A percentile compares a stretch with the other conserved stretches of the same genome.
Evolutionary conservation across 805 yeast species (phyloP).

Genomic region (Ogataea pini): DNA sequence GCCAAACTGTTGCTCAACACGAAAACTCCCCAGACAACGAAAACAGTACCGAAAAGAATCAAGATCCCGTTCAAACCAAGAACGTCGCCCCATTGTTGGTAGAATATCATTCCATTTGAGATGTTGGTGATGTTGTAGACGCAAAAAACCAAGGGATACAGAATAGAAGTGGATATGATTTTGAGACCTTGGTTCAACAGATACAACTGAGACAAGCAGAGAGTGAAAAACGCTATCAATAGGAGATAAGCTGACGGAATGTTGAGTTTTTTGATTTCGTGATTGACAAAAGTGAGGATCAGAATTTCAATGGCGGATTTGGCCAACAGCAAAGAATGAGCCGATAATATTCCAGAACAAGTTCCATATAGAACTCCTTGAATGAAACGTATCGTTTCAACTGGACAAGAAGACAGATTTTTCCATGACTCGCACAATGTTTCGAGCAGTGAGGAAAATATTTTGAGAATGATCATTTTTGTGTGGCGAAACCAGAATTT

Average conservation of each 20-base stretch:
- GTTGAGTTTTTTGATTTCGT: constrained; percentile 34
- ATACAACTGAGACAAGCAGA: constrained; percentile 71
- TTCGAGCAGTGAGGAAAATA: neutral
- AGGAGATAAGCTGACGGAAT: constrained; percentile 50
- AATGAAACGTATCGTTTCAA: constrained; percentile 29
- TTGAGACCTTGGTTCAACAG: constrained; percentile 74
- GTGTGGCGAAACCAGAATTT: neutral
- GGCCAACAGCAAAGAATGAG: constrained; percentile 84
- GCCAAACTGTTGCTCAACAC: constrained; percentile 56
- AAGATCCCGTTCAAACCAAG: constrained; percentile 37
- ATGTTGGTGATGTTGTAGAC: constrained; percentile 73
- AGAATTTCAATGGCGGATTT: constrained; percentile 76
- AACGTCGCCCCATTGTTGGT: constrained; percentile 49
- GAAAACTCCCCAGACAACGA: constrained; percentile 68
- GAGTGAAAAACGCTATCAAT: constrained; percentile 51
- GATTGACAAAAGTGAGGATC: constrained; percentile 43
- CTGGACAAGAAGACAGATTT: constrained; percentile 14
- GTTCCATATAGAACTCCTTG: constrained; percentile 68
- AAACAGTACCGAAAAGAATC: constrained; percentile 47
- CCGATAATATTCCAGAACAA: constrained; percentile 75
- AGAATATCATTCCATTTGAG: constrained; percentile 63
- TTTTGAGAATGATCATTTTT: neutral
- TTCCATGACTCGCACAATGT: neutral
- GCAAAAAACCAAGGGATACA: constrained; percentile 85
- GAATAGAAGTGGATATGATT: constrained; percentile 68